A percentile compares a stretch with the other conserved stretches of the same genome.
phyloP scores from a whole-genome alignment of 208 protist genomes.

The Entamoeba moshkovskii region DNA sequence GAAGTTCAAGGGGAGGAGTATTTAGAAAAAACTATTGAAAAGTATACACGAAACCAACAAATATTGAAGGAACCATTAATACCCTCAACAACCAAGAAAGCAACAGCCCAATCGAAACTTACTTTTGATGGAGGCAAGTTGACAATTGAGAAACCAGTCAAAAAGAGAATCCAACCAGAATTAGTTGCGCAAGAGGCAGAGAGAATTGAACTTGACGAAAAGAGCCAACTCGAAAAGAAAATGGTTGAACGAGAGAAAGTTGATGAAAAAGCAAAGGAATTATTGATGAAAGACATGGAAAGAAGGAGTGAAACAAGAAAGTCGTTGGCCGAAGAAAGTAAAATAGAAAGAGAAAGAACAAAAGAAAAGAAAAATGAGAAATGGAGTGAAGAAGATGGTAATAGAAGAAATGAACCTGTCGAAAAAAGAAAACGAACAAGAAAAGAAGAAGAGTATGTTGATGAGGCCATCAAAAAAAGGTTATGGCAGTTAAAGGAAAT shows the following conservation, averaged over 20 bases:
- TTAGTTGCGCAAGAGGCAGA: background rate
- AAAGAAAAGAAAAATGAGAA: too few relatives aligned
- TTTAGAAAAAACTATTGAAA: background rate
- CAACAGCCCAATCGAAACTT: too few relatives aligned
- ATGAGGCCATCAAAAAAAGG: background rate
- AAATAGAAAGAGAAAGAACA: too few relatives aligned
- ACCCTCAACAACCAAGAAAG: too few relatives aligned
- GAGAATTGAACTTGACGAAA: background rate
- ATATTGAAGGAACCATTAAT: too few relatives aligned
- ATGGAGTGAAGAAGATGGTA: too few relatives aligned
- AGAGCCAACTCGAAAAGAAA: background rate
- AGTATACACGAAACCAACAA: too few relatives aligned
- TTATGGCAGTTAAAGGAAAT: background rate
- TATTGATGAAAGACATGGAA: background rate
- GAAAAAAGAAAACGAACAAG: background rate
- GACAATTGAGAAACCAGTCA: background rate
- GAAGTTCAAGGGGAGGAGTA: background rate
- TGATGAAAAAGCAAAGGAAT: background rate
- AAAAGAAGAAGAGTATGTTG: background rate
- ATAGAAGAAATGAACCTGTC: too few relatives aligned
- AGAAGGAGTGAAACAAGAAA: background rate
- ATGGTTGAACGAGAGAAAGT: background rate
- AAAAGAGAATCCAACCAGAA: background rate
- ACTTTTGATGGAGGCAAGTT: too few relatives aligned
- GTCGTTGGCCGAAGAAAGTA: background rate